Conservation (phyloP, 352 stramenopile genomes). For the Phytophthora pistaciae region DNA sequence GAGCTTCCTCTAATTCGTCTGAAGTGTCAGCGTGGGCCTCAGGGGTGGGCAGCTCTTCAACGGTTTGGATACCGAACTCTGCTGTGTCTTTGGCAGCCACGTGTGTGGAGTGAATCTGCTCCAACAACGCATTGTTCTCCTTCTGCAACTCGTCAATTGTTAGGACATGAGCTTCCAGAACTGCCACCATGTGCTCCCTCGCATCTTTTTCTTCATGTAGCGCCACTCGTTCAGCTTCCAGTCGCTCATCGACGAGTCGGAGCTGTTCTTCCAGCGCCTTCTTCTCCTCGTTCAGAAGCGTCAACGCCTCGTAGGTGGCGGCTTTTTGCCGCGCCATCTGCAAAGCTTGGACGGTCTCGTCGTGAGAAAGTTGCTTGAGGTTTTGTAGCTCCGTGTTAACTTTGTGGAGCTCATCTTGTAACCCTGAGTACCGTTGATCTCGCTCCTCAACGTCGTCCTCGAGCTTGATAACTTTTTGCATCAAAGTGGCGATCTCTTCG, state of each 20-base stretch:
- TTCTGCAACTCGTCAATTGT: conserved; percentile 40
- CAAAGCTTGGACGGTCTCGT: conserved; percentile 79
- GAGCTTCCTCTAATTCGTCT: conserved; percentile 16
- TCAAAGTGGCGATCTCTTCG: conserved; percentile 56
- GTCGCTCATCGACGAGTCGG: conserved; percentile 26
- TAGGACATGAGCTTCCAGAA: conserved; percentile 12
- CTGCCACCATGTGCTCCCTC: conserved; percentile 19
- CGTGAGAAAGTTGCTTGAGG: conserved; percentile 63
- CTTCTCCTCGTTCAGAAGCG: conserved; percentile 69
- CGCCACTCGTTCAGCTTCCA: conserved; percentile 26
- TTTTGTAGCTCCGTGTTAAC: conserved; percentile 43
- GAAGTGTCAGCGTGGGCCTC: conserved; percentile 18
- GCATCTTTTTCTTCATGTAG: conserved; percentile 28
- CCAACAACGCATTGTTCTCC: conserved; percentile 33
- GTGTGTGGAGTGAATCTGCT: conserved; percentile 5
- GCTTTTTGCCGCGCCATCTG: conserved; percentile 73
- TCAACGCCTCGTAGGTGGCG: conserved; percentile 65
- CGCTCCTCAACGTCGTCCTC: conserved; percentile 40
- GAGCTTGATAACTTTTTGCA: conserved; percentile 52
- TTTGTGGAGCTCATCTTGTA: conserved; percentile 41
- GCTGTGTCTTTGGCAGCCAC: background rate
- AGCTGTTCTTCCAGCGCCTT: conserved; percentile 49
- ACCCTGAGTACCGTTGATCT: conserved; percentile 29
- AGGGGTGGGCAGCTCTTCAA: conserved; percentile 20
- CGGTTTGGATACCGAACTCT: conserved; percentile 9